Base-by-base conservation (phyloP, 2,329 filamentous ascomycete species). In the Xenoacremonium recifei region DNA sequence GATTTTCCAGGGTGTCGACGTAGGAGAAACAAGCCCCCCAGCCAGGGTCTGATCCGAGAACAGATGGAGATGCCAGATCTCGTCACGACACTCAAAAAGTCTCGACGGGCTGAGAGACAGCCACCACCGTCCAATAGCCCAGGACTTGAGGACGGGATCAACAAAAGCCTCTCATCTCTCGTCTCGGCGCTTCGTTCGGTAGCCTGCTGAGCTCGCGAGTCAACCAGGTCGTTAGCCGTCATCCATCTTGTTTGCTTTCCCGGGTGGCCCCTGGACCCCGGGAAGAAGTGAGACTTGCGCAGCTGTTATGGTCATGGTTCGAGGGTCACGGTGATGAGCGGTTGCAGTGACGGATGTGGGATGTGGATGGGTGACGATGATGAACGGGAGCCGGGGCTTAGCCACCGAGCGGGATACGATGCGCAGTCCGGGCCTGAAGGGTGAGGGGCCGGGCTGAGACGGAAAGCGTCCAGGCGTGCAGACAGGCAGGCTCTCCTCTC, bases 1-100 rank as follows among this genome's bases (percentile, higher is more conserved):
- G 35, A 38, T 40, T 40, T 35, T 29, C 7, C 18, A 19, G 42
- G 52, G 54, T n/a, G 54, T 55, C 38, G 6, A 31, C 25, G 35
- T 48, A 53, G 23, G 32, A 46, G 48, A 57, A 55, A 56, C 47
- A 54, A 42, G n/a, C n/a, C 38, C 30, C 39, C 42, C 18, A 48
- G 38, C 47, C 47, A 43, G 43, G 44, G 44, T 54, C 48, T 57
- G 44, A 49, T 54, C 50, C 36, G 29, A 42, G 42, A 35, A 37
- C 37, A 39, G 48, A 45, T 50, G 42, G 38, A 35, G 40, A 54
- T 40, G 42, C 39, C 38, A 51, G 42, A 51, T 52, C 48, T 55
- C 55, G 45, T 44, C 45, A 54, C 47, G 42, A 37, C 15, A 17
- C 21, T 30, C 41, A 31, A 9, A 11, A 31, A 27, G 7, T 31